A percentile compares a stretch with the other conserved stretches of the same genome.
These are phyloP conservation scores for Clitopilus hobsonii DNA, from an alignment of 768 basidiomycete species.

Conservation along the genomic window DNA sequence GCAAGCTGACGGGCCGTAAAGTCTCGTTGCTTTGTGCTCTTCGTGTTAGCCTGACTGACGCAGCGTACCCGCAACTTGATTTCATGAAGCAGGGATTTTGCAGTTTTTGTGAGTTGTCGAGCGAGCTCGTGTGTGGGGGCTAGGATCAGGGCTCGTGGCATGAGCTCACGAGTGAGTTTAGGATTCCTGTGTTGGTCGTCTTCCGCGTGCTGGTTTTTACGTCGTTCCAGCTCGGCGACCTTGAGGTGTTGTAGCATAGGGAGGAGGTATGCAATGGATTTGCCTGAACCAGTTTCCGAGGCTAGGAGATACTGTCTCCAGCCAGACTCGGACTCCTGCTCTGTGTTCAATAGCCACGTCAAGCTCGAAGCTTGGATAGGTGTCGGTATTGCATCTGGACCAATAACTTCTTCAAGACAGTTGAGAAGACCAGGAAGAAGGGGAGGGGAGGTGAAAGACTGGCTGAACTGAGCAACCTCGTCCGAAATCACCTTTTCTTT, in stretches of 20 bases:
- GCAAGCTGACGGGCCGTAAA: conserved; percentile 49
- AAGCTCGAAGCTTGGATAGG: conserved; percentile 76
- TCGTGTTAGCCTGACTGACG: conserved; percentile 55
- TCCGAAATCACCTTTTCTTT: conserved; percentile 3
- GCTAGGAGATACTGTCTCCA: conserved; percentile 66
- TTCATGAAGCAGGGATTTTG: conserved; percentile 70
- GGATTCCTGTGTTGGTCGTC: not conserved
- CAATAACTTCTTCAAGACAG: conserved; percentile 55
- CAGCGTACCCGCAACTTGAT: conserved; percentile 76
- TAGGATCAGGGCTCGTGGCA: conserved; percentile 76
- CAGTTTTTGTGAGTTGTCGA: conserved; percentile 70
- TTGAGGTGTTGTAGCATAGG: conserved; percentile 82
- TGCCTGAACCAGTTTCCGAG: conserved; percentile 88
- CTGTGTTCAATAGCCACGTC: conserved; percentile 49
- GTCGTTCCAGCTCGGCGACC: conserved; percentile 39
- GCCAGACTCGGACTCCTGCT: conserved; percentile 14
- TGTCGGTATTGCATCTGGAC: conserved; percentile 54
- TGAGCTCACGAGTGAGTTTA: conserved; percentile 29
- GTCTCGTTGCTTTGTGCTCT: conserved; percentile 22
- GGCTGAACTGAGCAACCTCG: conserved; percentile 19
- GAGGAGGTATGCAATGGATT: conserved; percentile 86
- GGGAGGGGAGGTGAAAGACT: conserved; percentile 62
- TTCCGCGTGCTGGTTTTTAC: not conserved
- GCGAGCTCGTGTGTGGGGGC: conserved; percentile 89
- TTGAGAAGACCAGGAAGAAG: conserved; percentile 60